Evolutionary conservation across 1,284 basidiomycete species (phyloP).

Genomic region (Takashimella tepidaria): DNA sequence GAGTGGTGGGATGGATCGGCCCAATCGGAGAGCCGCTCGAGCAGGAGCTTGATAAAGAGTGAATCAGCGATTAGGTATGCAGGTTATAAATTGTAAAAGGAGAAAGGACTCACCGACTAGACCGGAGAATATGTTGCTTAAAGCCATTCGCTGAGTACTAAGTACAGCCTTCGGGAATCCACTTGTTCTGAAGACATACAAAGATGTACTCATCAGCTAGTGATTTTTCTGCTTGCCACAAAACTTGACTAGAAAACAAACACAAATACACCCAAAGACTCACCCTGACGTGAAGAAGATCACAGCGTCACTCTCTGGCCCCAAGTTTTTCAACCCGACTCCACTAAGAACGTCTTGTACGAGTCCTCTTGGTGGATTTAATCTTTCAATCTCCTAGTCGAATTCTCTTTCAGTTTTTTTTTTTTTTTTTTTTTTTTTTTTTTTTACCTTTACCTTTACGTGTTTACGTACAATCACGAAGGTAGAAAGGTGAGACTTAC

Average conservation of each 20-base stretch:
- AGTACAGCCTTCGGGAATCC: not conserved
- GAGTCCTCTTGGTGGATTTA: not conserved
- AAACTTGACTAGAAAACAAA: too few species aligned
- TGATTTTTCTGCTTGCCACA: too few species aligned
- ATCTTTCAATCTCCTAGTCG: not conserved
- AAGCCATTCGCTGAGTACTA: not conserved
- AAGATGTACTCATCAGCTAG: not conserved
- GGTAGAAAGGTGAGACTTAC: too few species aligned
- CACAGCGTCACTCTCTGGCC: conserved; percentile 39
- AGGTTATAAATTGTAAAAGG: not conserved
- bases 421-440: too few species aligned
- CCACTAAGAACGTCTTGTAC: conserved; percentile 5
- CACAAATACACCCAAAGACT: too few species aligned
- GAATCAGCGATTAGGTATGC: not conserved
- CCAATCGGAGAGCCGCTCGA: conserved; percentile 33
- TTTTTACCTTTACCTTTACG: too few species aligned
- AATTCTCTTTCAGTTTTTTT: not conserved
- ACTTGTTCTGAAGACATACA: not conserved
- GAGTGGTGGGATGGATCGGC: conserved; percentile 22
- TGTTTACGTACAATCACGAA: too few species aligned
- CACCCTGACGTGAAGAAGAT: conserved; percentile 38
- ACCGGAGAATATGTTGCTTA: not conserved
- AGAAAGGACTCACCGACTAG: not conserved
- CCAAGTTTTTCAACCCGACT: conserved; percentile 15
- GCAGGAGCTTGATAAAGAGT: conserved; percentile 21